A percentile compares a stretch with the other conserved stretches of the same genome.
Evolutionary conservation across 352 stramenopile genomes (phyloP).

Genomic region (Phytophthora cajani): DNA sequence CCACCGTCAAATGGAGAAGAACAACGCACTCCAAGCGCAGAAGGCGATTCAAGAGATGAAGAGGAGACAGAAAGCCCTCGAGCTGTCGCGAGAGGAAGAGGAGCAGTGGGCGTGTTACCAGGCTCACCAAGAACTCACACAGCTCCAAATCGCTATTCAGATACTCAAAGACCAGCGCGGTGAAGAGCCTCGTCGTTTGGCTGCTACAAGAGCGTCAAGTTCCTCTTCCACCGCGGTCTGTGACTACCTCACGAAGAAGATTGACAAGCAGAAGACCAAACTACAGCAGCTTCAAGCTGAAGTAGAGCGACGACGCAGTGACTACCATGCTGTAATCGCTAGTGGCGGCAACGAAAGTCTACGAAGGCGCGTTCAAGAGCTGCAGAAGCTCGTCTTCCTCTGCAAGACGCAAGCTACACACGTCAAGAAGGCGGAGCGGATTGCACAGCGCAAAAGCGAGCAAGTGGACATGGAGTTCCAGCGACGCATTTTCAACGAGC

Average conservation of each 20-base stretch:
- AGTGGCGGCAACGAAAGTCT: slow-evolving; percentile 57
- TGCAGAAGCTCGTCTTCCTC: slow-evolving; percentile 74
- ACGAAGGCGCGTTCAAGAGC: slow-evolving; percentile 63
- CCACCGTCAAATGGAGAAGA: slow-evolving; percentile 51
- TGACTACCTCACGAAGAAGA: slow-evolving; percentile 60
- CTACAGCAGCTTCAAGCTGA: slow-evolving; percentile 46
- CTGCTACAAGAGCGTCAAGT: slow-evolving; percentile 18
- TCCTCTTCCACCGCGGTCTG: slow-evolving; percentile 38
- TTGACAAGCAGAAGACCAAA: slow-evolving; percentile 52
- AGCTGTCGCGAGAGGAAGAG: slow-evolving; percentile 62
- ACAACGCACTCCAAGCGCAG: slow-evolving; percentile 17
- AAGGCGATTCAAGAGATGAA: slow-evolving; percentile 46
- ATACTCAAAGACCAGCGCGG: slow-evolving; percentile 36
- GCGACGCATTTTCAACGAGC: slow-evolving; percentile 52
- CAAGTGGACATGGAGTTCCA: slow-evolving; percentile 45
- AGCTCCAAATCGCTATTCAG: slow-evolving; percentile 63
- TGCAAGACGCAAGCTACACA: slow-evolving; percentile 65
- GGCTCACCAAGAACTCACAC: slow-evolving; percentile 61
- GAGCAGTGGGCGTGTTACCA: slow-evolving; percentile 62
- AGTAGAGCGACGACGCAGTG: slow-evolving; percentile 26
- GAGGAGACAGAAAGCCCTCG: slow-evolving; percentile 40
- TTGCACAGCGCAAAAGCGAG: slow-evolving; percentile 40
- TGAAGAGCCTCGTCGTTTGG: slow-evolving; percentile 19
- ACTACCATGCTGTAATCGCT: slow-evolving; percentile 53
- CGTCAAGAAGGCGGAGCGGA: slow-evolving; percentile 46